Percentiles rank a stretch among this genome's conserved stretches.
Conservation (phyloP, 495 filamentous ascomycete genomes). For the Penicillium ochrochloron region DNA sequence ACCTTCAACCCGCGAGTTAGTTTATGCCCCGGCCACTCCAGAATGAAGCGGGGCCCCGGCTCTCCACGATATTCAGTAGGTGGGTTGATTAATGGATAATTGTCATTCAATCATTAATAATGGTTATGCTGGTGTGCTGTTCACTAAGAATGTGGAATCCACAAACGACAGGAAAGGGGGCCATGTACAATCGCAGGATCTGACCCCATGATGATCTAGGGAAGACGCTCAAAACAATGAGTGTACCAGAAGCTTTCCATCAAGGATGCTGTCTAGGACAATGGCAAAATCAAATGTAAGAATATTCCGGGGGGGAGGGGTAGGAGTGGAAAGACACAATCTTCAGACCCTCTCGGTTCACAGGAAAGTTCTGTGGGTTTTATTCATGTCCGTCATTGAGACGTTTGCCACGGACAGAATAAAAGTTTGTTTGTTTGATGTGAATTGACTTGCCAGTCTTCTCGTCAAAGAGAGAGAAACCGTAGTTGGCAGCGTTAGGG, state of each 20-base stretch:
- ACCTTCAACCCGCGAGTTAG: not conserved
- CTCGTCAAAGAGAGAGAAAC: slow-evolving; percentile 73
- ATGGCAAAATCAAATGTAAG: not conserved
- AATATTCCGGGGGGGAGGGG: not conserved
- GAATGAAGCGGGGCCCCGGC: not conserved
- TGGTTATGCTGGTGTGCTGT: not conserved
- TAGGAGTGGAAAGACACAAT: not conserved
- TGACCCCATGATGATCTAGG: not conserved
- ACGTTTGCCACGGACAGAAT: slow-evolving; percentile 47
- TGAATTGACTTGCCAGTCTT: slow-evolving; percentile 74
- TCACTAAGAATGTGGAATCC: not conserved
- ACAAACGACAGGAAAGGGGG: not conserved
- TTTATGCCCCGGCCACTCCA: not conserved
- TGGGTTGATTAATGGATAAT: not conserved
- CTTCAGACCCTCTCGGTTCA: not conserved
- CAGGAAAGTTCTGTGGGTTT: not conserved
- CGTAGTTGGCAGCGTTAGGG: slow-evolving; percentile 77
- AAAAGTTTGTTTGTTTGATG: slow-evolving; percentile 66
- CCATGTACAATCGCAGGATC: not conserved
- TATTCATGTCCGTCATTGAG: slow-evolving; percentile 17
- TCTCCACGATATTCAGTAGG: not conserved
- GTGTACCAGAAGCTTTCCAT: too few species aligned
- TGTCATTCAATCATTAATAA: slow-evolving; percentile 10
- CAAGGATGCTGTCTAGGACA: not conserved
- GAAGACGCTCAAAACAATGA: not conserved